phyloP scores from a whole-genome alignment of 805 yeast species.

The Spathaspora gorwiae region DNA sequence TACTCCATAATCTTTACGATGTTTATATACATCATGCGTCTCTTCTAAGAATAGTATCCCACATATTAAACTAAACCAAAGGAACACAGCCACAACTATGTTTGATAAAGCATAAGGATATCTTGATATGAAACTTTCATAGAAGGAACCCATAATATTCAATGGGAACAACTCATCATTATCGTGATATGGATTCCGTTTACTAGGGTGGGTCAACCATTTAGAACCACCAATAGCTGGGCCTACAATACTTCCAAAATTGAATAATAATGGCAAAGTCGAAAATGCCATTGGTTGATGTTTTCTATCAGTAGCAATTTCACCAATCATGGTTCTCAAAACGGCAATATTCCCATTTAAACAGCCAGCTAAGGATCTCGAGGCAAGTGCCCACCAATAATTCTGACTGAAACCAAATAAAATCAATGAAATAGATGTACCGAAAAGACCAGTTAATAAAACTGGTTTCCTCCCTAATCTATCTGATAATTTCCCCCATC shows the following conservation, averaged over 20 bases:
- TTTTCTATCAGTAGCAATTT: slow-evolving; percentile 23
- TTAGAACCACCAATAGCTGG: slow-evolving; percentile 30
- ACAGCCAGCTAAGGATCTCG: slow-evolving; percentile 24
- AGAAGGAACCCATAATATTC: slow-evolving; percentile 3
- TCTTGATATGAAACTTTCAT: slow-evolving; percentile 19
- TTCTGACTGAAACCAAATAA: slow-evolving; percentile 25
- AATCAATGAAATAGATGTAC: slow-evolving; percentile 20
- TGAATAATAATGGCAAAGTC: slow-evolving; percentile 27
- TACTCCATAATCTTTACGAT: slow-evolving; percentile 20
- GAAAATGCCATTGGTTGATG: slow-evolving; percentile 30
- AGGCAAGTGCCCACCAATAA: slow-evolving; percentile 22
- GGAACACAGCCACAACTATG: slow-evolving; percentile 24
- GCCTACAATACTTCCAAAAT: slow-evolving; percentile 28
- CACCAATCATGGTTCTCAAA: slow-evolving; percentile 28
- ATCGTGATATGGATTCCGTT: slow-evolving; percentile 12
- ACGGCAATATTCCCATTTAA: slow-evolving; percentile 31
- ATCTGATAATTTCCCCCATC: slow-evolving; percentile 28
- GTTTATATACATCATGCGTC: slow-evolving; percentile 20
- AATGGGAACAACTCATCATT: not conserved
- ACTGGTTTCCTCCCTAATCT: slow-evolving; percentile 26
- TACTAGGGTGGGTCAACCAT: slow-evolving; percentile 23
- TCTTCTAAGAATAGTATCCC: slow-evolving; percentile 33
- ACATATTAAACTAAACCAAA: slow-evolving; percentile 17
- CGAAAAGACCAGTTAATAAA: slow-evolving; percentile 21
- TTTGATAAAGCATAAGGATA: slow-evolving; percentile 35